A percentile compares a stretch with the other conserved stretches of the same genome.
Conservation (phyloP, 1,284 basidiomycete species). For the Trametes hirsuta region DNA sequence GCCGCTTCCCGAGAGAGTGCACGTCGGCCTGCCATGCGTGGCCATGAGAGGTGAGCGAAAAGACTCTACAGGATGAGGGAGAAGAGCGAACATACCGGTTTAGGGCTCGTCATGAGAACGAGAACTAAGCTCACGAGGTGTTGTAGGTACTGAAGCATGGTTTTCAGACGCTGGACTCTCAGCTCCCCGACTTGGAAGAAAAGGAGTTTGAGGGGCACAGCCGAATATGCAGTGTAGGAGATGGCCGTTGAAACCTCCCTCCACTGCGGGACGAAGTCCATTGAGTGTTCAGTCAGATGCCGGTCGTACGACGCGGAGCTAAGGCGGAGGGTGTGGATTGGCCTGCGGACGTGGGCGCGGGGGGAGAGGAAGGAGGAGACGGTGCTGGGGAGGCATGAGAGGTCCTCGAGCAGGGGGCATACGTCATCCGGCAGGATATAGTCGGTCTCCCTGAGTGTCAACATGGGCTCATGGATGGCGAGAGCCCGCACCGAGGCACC, state of each 20-base stretch:
- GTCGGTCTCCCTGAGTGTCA: neutral
- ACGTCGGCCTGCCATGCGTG: neutral
- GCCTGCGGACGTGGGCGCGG: neutral
- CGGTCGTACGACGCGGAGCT: neutral
- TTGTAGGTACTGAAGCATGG: neutral
- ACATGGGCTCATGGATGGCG: neutral
- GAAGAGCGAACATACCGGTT: neutral
- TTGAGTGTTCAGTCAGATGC: neutral
- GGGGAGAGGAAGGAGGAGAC: neutral
- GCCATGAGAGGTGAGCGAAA: neutral
- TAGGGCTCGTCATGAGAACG: neutral
- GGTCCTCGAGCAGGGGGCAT: slow-evolving; percentile 3
- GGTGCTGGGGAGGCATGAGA: neutral
- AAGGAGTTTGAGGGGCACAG: slow-evolving; percentile 1
- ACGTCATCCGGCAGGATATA: neutral
- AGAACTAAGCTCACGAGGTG: neutral
- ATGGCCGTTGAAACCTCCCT: neutral
- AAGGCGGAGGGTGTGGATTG: slow-evolving; percentile 1
- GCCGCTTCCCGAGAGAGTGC: neutral
- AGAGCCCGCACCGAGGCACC: neutral
- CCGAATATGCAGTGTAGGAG: neutral
- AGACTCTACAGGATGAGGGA: neutral
- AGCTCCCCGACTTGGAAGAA: neutral
- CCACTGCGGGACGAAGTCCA: neutral
- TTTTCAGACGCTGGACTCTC: neutral